phyloP scores from a whole-genome alignment of 306 rosid species.

The Dalbergia oliveri region DNA sequence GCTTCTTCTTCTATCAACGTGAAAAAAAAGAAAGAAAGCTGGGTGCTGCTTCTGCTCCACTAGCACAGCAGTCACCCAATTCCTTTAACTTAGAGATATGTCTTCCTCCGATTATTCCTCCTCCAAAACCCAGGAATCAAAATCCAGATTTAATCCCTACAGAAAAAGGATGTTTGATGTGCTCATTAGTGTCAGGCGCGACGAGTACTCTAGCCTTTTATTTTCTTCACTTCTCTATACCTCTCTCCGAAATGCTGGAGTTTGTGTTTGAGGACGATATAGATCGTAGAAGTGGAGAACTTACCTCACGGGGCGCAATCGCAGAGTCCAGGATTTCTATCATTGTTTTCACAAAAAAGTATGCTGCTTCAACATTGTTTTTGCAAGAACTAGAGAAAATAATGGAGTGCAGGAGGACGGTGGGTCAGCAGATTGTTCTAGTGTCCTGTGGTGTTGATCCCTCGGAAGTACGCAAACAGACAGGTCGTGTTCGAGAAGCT shows the following conservation, averaged over 20 bases:
- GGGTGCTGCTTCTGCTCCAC: no score
- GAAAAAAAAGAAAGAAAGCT: no score
- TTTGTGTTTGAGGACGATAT: not conserved
- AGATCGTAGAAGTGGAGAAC: not conserved
- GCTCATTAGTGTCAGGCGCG: not conserved
- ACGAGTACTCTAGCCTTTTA: no score
- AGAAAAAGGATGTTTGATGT: not conserved
- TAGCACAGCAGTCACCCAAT: not conserved
- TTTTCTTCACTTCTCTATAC: not conserved
- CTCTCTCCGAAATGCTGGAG: not conserved
- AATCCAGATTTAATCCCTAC: not conserved
- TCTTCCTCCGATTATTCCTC: not conserved
- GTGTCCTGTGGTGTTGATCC: slow-evolving; percentile 23
- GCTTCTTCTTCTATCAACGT: no score
- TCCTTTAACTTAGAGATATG: not conserved
- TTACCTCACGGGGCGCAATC: not conserved
- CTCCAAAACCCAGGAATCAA: no score
- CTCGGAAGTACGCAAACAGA: slow-evolving; percentile 7
- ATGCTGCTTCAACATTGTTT: not conserved
- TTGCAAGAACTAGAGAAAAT: slow-evolving; percentile 8
- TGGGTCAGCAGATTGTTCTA: not conserved
- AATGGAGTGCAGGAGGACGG: not conserved
- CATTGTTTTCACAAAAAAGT: slow-evolving; percentile 11
- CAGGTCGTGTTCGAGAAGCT: not conserved
- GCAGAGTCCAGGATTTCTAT: slow-evolving; percentile 7